phyloP scores from a whole-genome alignment of 140 eudicot genomes.

The Cichorium intybus region DNA sequence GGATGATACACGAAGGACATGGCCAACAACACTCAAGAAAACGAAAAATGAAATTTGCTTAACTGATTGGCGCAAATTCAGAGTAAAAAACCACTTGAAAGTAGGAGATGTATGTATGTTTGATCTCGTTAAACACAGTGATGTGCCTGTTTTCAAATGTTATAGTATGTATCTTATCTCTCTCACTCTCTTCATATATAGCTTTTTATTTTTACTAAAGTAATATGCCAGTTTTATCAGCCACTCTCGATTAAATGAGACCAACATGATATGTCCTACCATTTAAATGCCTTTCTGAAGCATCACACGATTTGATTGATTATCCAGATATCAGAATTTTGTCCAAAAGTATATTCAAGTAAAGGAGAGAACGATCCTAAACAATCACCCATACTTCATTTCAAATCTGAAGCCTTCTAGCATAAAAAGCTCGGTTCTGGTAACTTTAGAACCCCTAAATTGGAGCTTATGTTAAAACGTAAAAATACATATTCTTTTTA shows the following conservation, averaged over 20 bases:
- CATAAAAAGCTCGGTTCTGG: constrained; percentile 9
- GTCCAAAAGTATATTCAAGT: not conserved
- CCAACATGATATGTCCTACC: not conserved
- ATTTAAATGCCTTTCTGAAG: not conserved
- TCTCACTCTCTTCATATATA: not conserved
- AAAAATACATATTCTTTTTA: not conserved
- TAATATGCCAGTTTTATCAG: not conserved
- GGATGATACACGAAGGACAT: constrained; percentile 23
- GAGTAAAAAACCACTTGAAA: constrained; percentile 1
- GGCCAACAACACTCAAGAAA: constrained; percentile 9
- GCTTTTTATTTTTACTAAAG: not conserved
- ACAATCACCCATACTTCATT: constrained; percentile 16
- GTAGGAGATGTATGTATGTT: constrained; percentile 19
- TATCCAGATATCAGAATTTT: constrained; percentile 13
- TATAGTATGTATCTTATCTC: constrained; percentile 15
- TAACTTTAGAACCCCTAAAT: constrained; percentile 12
- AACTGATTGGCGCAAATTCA: constrained; percentile 9
- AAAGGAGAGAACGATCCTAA: not conserved
- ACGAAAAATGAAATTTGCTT: not conserved
- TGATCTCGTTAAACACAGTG: constrained; percentile 8
- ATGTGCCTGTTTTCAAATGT: constrained; percentile 22
- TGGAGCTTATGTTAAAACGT: not conserved
- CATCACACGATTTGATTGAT: not conserved
- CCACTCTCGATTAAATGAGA: not conserved
- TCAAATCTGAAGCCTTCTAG: constrained; percentile 11